phyloP scores from a whole-genome alignment of 2,329 filamentous ascomycete genomes.

The Botrytis paeoniae region DNA sequence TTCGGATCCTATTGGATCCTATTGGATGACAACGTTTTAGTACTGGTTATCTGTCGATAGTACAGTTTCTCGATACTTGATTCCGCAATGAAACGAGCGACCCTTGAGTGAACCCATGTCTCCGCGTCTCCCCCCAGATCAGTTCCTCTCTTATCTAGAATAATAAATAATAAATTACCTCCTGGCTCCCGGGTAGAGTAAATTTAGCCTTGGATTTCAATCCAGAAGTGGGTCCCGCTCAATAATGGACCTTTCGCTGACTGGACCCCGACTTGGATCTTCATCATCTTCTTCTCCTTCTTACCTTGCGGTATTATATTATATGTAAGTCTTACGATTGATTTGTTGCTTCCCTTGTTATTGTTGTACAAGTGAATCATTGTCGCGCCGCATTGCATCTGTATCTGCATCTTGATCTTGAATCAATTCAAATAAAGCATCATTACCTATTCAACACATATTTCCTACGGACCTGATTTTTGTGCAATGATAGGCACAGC shows the following conservation, averaged over 20 bases:
- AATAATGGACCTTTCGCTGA: not conserved
- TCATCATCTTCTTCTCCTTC: not conserved
- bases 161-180: not conserved
- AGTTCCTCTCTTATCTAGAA: not conserved
- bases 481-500: conserved; percentile 17
- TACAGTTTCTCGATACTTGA: not conserved
- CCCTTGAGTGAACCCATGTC: not conserved
- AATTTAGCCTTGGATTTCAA: not conserved
- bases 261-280: not conserved
- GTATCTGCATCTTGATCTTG: not conserved
- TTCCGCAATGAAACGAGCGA: not conserved
- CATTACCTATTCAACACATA: not conserved
- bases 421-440: not conserved
- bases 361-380: not conserved
- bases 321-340: not conserved
- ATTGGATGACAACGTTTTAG: not conserved
- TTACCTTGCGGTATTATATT: not conserved
- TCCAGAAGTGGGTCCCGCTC: not conserved
- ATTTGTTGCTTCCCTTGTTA: not conserved
- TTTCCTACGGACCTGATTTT: not conserved
- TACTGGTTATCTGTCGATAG: not conserved
- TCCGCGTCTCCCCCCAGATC: not conserved
- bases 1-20: not conserved
- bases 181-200: not conserved
- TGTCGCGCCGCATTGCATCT: not conserved